Evolutionary conservation across 2,329 filamentous ascomycete genomes (phyloP).

Genomic region (Davidsoniella eucalypti): DNA sequence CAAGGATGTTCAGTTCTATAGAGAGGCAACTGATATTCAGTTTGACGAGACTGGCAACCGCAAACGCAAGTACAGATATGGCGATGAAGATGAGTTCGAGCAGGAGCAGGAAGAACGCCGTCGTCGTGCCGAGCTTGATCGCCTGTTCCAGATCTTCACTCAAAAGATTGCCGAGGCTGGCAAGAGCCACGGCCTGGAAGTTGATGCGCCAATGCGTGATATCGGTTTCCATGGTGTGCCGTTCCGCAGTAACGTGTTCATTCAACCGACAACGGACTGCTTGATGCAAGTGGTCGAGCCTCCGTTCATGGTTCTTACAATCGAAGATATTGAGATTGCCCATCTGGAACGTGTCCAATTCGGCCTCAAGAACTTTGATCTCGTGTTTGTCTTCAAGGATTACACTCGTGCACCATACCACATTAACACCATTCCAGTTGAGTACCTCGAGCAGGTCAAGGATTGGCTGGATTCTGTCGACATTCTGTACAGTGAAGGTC

Average conservation of each 20-base stretch:
- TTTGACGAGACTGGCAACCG: conserved; percentile 98
- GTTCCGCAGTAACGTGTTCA: conserved; percentile 84
- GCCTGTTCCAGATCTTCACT: conserved; percentile 88
- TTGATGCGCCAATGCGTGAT: conserved; percentile 93
- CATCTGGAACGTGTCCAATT: conserved; percentile 94
- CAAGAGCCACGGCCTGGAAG: conserved; percentile 75
- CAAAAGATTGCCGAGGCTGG: conserved; percentile 96
- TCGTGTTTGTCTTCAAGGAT: conserved; percentile 97
- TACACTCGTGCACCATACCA: conserved; percentile 81
- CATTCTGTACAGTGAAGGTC: conserved; percentile 85
- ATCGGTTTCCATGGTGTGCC: conserved; percentile 95
- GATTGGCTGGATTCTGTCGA: conserved; percentile 95
- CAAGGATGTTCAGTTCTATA: conserved; percentile 95
- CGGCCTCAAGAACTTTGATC: conserved; percentile 95
- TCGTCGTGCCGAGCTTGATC: conserved; percentile 78
- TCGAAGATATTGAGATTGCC: conserved; percentile 90
- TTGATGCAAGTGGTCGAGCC: conserved; percentile 93
- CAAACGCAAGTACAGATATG: conserved; percentile 93
- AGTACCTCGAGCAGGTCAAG: conserved; percentile 86
- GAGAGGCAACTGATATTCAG: conserved; percentile 94
- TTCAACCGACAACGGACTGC: conserved; percentile 92
- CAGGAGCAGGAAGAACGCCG: conserved; percentile 93
- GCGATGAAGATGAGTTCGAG: conserved; percentile 97
- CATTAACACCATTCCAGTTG: conserved; percentile 95
- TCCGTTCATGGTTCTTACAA: conserved; percentile 86